phyloP scores from a whole-genome alignment of 2,329 filamentous ascomycete species.

The Hysterium pulicare region DNA sequence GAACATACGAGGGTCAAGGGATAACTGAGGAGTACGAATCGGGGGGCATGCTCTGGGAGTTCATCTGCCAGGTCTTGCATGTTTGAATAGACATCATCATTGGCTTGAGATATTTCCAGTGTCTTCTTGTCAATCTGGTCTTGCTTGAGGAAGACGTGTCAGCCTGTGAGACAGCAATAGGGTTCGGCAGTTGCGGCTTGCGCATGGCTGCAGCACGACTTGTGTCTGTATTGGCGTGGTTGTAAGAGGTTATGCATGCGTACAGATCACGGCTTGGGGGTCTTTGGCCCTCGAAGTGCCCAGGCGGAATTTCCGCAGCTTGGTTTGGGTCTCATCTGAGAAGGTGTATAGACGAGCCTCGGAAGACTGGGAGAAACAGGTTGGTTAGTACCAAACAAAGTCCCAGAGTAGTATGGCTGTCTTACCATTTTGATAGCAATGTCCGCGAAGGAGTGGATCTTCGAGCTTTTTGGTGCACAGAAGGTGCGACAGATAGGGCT shows the following conservation, averaged over 20 bases:
- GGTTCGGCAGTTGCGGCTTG: slow-evolving; percentile 5
- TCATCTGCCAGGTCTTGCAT: slow-evolving; percentile 82
- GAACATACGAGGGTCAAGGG: slow-evolving; percentile 74
- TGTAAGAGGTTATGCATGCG: slow-evolving; percentile 29
- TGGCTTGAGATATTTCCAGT: slow-evolving; percentile 82
- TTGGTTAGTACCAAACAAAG: slow-evolving; percentile 1
- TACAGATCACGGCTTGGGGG: slow-evolving; percentile 93
- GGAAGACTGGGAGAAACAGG: slow-evolving; percentile 51
- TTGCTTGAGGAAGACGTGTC: slow-evolving; percentile 41
- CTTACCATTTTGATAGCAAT: slow-evolving; percentile 5
- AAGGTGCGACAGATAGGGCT: background rate
- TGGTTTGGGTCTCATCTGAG: slow-evolving; percentile 82
- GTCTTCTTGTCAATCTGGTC: slow-evolving; percentile 87
- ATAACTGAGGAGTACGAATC: slow-evolving; percentile 87
- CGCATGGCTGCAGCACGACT: too few species aligned
- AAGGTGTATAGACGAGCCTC: slow-evolving; percentile 91
- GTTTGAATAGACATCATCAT: slow-evolving; percentile 77
- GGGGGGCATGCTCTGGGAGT: slow-evolving; percentile 85
- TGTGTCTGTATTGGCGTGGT: background rate
- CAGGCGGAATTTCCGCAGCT: slow-evolving; percentile 91
- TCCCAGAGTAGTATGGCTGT: background rate
- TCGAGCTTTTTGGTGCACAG: background rate
- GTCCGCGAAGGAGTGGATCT: background rate
- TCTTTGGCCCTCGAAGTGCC: slow-evolving; percentile 82
- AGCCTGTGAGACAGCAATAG: slow-evolving; percentile 15